phyloP scores from a whole-genome alignment of 257 asterid genomes.

The Nicotiana obtusifolia region DNA sequence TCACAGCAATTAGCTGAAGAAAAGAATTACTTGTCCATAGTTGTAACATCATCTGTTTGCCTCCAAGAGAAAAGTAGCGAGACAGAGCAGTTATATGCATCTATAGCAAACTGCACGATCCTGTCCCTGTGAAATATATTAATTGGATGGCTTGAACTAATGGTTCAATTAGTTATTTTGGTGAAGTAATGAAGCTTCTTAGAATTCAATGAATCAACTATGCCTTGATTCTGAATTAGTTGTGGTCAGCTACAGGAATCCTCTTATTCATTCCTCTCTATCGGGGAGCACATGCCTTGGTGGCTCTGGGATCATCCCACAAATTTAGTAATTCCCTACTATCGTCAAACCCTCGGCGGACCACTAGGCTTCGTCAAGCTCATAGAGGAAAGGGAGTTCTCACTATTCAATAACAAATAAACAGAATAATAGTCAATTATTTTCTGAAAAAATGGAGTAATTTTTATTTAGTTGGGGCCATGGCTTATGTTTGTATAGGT shows the following conservation, averaged over 20 bases:
- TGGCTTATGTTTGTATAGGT: neutral
- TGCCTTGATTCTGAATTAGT: neutral
- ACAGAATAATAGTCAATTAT: neutral
- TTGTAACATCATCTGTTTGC: neutral
- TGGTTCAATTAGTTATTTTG: neutral
- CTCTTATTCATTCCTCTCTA: neutral
- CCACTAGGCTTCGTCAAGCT: neutral
- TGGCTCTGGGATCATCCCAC: conserved; percentile 5
- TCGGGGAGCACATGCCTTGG: neutral
- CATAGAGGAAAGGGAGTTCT: neutral
- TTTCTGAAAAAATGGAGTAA: neutral
- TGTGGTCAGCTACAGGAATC: neutral
- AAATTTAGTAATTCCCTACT: neutral
- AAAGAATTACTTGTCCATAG: conserved; percentile 2
- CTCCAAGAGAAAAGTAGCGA: neutral
- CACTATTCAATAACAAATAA: neutral
- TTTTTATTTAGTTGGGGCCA: neutral
- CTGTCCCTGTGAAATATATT: neutral
- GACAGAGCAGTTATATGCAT: conserved; percentile 2
- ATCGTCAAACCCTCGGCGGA: neutral
- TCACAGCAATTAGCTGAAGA: neutral
- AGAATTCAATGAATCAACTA: neutral
- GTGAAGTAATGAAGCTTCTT: neutral
- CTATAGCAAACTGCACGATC: neutral
- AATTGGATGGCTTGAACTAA: neutral